Evolutionary conservation across 23 red algal genomes (phyloP).

Genomic region (Rhodosorus marinus): DNA sequence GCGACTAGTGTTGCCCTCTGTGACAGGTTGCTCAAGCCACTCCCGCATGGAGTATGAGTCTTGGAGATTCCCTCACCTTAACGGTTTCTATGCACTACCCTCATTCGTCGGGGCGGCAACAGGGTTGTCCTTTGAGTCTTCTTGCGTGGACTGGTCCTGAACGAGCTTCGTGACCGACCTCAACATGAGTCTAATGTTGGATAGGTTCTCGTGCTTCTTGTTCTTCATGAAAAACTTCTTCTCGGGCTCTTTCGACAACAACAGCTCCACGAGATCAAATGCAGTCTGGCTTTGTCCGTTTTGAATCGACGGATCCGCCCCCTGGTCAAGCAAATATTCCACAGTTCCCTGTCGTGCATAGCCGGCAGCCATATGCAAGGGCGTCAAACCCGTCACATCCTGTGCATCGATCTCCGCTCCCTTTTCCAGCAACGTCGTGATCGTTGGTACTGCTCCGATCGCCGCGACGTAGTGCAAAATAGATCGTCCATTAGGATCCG

Average conservation of each 20-base stretch:
- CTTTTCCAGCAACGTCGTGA: constrained; percentile 15
- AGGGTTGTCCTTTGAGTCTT: too few relatives aligned
- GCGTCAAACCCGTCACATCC: constrained; percentile 66
- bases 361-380: constrained; percentile 93
- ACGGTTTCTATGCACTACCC: too few relatives aligned
- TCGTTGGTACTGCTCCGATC: constrained; percentile 36
- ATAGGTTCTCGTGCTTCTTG: background rate
- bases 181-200: background rate
- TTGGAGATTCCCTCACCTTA: too few relatives aligned
- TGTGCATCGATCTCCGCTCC: constrained; percentile 48
- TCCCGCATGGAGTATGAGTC: too few relatives aligned
- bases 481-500: constrained; percentile 56
- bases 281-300: background rate
- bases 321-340: constrained; percentile 6
- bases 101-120: too few relatives aligned
- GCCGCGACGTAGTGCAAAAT: constrained; percentile 75
- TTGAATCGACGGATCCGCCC: constrained; percentile 11
- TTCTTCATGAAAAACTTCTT: background rate
- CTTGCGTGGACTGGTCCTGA: too few relatives aligned
- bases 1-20: too few relatives aligned
- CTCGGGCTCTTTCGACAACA: background rate
- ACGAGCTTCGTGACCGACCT: too few relatives aligned
- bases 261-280: background rate
- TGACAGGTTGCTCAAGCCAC: too few relatives aligned
- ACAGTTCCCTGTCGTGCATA: constrained; percentile 68